Evolutionary conservation across 306 rosid species (phyloP), one percentile per base, ranked within the genome.

Genomic region (Begonia fuchsioides): DNA sequence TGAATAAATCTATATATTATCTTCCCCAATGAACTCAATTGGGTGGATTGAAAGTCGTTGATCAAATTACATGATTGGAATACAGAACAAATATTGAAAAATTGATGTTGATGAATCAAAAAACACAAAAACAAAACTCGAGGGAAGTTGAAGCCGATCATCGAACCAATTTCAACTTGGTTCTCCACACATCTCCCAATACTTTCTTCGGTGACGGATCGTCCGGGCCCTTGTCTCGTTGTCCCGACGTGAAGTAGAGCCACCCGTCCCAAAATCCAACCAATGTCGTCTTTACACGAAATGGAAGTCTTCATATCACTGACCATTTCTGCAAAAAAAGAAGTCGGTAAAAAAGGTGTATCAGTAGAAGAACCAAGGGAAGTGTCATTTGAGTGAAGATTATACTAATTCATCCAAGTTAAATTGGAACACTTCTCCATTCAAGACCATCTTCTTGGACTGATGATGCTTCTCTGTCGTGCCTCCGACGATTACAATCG

Each of bases 251-350:
- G 17, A 88, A 88, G 61, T 83, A 88, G 59, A 88, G 56, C 79
- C 77, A 83, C 64, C 95, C 95, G 56, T 83, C 72, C 83, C 86
- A 88, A 41, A 61, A 81, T 14, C 81, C 95, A 48, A 88, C 58
- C 69, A 83, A 59, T 26, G 95, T 81, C 15, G 95, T 88, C 61
- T 88, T 88, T 10, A 83, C 61, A 17, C 95, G 77, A 53, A 68
- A 88, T n/a, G 95, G 96, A 70, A 88, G 95, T 75, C 62, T 88
- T 60, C 96, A 93, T 11, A 88, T 78, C 76, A 88, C 96, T 18
- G 95, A 71, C 96, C 95, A 88, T 17, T 58, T 74, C 95, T 88
- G 74, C 60, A 62, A 55, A n/a, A 43, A 13, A 40, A 15, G 32
- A 13, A 20, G 10, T 20, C 5, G 32, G 5, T 20, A 20, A 20